phyloP scores from a whole-genome alignment of 768 basidiomycete species.

The Pleurotus cornucopiae region DNA sequence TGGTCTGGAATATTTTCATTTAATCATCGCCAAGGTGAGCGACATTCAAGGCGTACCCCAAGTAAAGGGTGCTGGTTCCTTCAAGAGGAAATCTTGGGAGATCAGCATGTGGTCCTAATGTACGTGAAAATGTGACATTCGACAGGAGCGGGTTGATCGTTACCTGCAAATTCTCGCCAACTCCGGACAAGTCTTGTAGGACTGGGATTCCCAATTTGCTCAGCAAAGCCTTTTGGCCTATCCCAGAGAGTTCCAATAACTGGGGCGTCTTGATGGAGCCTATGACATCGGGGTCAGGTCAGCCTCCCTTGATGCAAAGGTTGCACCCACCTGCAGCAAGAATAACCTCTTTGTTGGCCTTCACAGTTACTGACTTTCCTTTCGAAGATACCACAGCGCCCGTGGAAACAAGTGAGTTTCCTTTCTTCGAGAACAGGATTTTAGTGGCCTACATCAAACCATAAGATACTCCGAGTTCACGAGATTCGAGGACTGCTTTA shows the following conservation, averaged over 20 bases:
- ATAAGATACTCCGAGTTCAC: slow-evolving; percentile 8
- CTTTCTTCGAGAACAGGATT: slow-evolving; percentile 9
- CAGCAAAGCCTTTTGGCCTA: slow-evolving; percentile 28
- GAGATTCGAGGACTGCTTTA: slow-evolving; percentile 20
- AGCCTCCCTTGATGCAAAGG: background rate
- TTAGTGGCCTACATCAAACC: background rate
- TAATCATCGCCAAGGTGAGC: background rate
- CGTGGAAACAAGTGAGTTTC: background rate
- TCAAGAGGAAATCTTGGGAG: background rate
- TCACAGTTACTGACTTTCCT: slow-evolving; percentile 20
- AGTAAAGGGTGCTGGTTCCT: background rate
- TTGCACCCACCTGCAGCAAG: slow-evolving; percentile 21
- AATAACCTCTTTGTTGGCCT: slow-evolving; percentile 38
- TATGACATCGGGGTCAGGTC: background rate
- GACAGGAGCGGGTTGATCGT: too few relatives aligned
- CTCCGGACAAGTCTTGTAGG: slow-evolving; percentile 32
- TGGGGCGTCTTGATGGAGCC: slow-evolving; percentile 19
- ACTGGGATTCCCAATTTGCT: slow-evolving; percentile 20
- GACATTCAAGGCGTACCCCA: background rate
- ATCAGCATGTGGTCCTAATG: background rate
- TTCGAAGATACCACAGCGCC: slow-evolving; percentile 10
- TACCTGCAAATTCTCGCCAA: slow-evolving; percentile 32
- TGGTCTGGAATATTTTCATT: background rate
- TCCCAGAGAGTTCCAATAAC: slow-evolving; percentile 51
- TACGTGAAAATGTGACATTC: background rate